Evolutionary conservation across 2,329 filamentous ascomycete genomes (phyloP), one percentile per base, ranked within the genome.

Genomic region (Beauveria scarabaeidicola): DNA sequence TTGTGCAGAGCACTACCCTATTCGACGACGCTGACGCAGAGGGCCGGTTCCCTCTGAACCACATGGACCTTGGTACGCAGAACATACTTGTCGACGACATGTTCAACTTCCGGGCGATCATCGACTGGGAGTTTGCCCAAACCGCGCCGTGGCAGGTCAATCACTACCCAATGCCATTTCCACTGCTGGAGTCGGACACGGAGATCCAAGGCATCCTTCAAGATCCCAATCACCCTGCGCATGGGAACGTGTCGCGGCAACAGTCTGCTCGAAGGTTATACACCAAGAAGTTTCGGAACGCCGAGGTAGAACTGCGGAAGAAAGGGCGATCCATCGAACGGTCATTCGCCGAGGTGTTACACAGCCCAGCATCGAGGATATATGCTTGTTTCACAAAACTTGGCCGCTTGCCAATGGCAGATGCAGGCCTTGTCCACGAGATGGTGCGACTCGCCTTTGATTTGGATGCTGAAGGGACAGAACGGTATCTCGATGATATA

Each of bases 121-220:
- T 72, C 58, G 66, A 72, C 60, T 70, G 66, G 69, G 70, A 72
- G 53, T 68, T 69, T 50, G 69, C 70, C 21, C 68, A 71, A 58
- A 64, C 67, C 8, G 67, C 66, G 1, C 67, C 67, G 1, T 70
- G 66, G 68, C 62, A 67, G 40, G 65, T 69, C 44, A 65, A 67
- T 41, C 61, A 67, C 63, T 72, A 69, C 43, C 68, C 68, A 7
- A 68, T 69, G 67, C 70, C 69, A 0, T 69, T 72, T 57, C 66
- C 66, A 11, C 60, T 68, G n/a, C 27, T 66, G 17, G 43, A 17
- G 32, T 59, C 63, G 0, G 62, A 66, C 13, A 17, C 40, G 25
- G n/a, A 32, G 17, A 64, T 61, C 36, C 27, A 62, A 19, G 48
- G 48, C 8, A 67, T 65, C 29, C 54, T 68, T 4, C 29, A 53